Base-by-base conservation (phyloP, 495 filamentous ascomycete genomes). In the Amorphotheca resinae region DNA sequence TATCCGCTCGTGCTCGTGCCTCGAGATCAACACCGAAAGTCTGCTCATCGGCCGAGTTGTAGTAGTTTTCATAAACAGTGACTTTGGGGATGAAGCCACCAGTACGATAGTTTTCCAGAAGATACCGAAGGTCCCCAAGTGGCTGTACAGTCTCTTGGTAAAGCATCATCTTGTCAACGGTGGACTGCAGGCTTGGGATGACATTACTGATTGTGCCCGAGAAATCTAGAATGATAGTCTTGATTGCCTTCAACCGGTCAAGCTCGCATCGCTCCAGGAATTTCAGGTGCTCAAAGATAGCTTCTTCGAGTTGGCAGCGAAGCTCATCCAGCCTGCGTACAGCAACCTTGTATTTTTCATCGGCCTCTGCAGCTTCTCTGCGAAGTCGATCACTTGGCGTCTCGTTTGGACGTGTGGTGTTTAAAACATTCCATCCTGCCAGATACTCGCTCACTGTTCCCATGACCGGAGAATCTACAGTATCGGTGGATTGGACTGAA, bases 111-210 rank as follows among this genome's bases (percentile, higher is more conserved):
- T 88, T 95, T 65, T 96, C 93, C n/a, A 99, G 69, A 42, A 99
- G 70, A 54, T 96, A 99, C 53, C 93, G 73, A 47, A 96, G 66
- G 64, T 99, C 91, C 23, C 87, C 87, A 12, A 78, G 56, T 8
- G 91, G 91, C 58, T 95, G 93, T 20, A 99, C 83, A 2, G 91
- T 96, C 67, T 99, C 91, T 64, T 99, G 93, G 59, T 93, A 96
- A 18, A 96, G 70, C 80, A 95, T 86, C 91, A 99, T 95, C 53
- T 88, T 83, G 61, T 96, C 93, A 12, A 96, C 87, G 1, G 85
- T 84, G 46, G 89, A 85, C 57, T 96, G 93, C 37, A 99, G 64
- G 53, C 82, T 91, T 12, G 91, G 93, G 53, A 99, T 96, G 52
- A 95, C 88, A 53, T 99, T 96, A 70, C 88, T 91, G 61, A 99